A percentile compares a stretch with the other conserved stretches of the same genome.
These are phyloP conservation scores for Backusella australiensis DNA, from an alignment of 192 early-diverging fungal species.

Conservation along the genomic window DNA sequence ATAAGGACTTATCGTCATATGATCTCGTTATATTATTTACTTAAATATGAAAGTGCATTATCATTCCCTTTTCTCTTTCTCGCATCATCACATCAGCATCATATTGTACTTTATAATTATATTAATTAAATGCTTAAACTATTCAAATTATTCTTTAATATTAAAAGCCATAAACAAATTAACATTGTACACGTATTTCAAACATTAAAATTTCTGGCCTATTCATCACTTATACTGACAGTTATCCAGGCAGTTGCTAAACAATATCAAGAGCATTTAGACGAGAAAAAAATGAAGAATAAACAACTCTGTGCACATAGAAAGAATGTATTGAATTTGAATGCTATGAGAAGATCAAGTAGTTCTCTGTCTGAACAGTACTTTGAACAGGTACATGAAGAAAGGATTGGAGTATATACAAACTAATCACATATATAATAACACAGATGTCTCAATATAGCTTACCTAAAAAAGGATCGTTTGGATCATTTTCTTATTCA, in stretches of 20 bases:
- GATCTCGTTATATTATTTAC: background rate
- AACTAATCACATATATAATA: background rate
- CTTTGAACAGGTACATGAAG: background rate
- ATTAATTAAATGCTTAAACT: background rate
- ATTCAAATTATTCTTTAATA: background rate
- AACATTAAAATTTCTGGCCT: background rate
- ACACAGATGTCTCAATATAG: background rate
- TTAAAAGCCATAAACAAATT: background rate
- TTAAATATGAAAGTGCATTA: background rate
- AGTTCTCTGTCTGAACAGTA: background rate
- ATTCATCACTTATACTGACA: background rate
- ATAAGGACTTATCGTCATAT: background rate
- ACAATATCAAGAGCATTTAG: slow-evolving; percentile 1
- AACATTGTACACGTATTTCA: background rate
- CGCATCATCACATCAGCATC: background rate
- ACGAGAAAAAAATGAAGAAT: background rate
- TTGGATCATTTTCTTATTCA: background rate
- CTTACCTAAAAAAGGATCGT: background rate
- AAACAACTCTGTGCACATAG: background rate
- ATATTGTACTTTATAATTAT: background rate
- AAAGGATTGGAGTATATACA: background rate
- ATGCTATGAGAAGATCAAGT: background rate
- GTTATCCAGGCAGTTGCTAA: background rate
- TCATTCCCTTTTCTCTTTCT: background rate
- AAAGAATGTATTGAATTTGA: background rate